Conservation (phyloP, 345 rosid genomes). For the Boechera retrofracta region DNA sequence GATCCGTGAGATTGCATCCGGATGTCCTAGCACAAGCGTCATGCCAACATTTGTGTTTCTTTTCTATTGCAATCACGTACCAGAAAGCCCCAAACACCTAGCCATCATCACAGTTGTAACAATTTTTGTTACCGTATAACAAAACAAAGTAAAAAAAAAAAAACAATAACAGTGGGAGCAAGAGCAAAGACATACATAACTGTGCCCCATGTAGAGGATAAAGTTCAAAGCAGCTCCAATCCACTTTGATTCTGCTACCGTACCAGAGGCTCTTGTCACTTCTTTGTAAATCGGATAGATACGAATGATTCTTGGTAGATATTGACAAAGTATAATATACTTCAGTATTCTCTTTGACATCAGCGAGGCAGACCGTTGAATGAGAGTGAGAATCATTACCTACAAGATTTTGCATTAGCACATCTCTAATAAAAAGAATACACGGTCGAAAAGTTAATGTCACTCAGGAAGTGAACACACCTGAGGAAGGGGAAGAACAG, state of each 20-base stretch:
- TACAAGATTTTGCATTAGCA: constrained; percentile 32
- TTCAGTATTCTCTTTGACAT: constrained; percentile 19
- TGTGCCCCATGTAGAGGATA: constrained; percentile 32
- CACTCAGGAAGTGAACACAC: not conserved
- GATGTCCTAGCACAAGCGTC: not conserved
- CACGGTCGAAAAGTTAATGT: not conserved
- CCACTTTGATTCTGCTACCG: constrained; percentile 34
- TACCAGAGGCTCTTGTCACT: constrained; percentile 34
- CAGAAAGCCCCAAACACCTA: constrained; percentile 46
- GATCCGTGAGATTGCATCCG: not conserved
- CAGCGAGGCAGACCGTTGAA: not conserved
- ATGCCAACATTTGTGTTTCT: constrained; percentile 30
- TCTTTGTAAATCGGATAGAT: constrained; percentile 28
- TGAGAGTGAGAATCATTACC: constrained; percentile 8
- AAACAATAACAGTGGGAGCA: not conserved
- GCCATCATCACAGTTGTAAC: not conserved
- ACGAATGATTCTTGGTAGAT: constrained; percentile 35
- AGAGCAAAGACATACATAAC: constrained; percentile 34
- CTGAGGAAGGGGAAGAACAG: constrained; percentile 45
- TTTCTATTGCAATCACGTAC: constrained; percentile 38
- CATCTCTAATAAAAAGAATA: not conserved
- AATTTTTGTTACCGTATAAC: not conserved
- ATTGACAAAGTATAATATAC: constrained; percentile 30
- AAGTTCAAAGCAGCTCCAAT: constrained; percentile 37
- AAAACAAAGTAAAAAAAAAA: too few species aligned